Conservation (phyloP, 306 rosid genomes). For the Trifolium pratense region DNA sequence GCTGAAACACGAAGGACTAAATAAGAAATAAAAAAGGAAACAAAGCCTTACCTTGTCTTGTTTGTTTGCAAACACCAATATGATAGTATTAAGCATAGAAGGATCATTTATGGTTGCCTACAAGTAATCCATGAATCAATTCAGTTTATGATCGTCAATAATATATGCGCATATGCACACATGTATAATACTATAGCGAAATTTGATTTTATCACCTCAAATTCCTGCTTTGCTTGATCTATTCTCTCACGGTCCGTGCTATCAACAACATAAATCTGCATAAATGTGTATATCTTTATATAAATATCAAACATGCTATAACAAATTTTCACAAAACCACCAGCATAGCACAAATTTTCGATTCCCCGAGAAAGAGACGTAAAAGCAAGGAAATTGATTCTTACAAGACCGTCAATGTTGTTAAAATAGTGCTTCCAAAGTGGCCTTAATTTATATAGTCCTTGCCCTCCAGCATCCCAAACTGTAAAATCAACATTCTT, state of each 20-base stretch:
- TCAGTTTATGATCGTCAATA: constrained; percentile 17
- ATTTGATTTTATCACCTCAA: constrained; percentile 67
- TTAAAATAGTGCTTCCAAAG: constrained; percentile 96
- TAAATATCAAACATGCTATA: no score
- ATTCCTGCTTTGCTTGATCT: constrained; percentile 81
- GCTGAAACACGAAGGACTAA: background rate
- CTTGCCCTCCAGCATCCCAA: constrained; percentile 99
- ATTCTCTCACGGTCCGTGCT: constrained; percentile 93
- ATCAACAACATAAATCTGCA: constrained; percentile 94
- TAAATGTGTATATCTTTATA: background rate
- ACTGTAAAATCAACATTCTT: constrained; percentile 96
- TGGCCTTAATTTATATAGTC: constrained; percentile 73
- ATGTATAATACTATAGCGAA: constrained; percentile 1
- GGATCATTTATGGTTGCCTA: constrained; percentile 94
- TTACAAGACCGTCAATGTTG: constrained; percentile 86
- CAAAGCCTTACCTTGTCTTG: constrained; percentile 84
- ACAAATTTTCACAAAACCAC: background rate
- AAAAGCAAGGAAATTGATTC: constrained; percentile 30
- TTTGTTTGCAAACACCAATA: constrained; percentile 95
- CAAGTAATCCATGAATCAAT: constrained; percentile 44
- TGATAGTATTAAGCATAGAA: constrained; percentile 87
- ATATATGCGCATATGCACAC: background rate
- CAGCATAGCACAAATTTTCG: background rate
- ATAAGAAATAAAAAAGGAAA: constrained; percentile 28
- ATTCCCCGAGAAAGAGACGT: background rate